Evolutionary conservation across 176 grass and related monocot genomes (phyloP).

Genomic region (Zizania latifolia): DNA sequence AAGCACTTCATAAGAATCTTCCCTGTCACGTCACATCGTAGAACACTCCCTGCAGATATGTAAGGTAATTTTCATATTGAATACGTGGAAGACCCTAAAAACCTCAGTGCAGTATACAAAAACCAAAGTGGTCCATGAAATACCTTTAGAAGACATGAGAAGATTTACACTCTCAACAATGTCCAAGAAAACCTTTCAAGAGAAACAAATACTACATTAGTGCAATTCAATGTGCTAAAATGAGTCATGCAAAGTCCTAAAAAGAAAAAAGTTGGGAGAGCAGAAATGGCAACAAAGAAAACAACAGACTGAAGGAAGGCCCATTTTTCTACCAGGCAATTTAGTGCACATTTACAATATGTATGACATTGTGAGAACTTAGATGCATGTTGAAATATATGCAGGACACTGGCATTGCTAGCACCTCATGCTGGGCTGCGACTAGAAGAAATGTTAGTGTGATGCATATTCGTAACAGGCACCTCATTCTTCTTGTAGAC

Average conservation of each 20-base stretch:
- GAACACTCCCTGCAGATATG: conserved; percentile 73
- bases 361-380: background rate
- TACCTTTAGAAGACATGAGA: conserved; percentile 99
- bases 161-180: conserved; percentile 99
- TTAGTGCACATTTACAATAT: background rate
- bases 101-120: background rate
- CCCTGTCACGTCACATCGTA: conserved; percentile 95
- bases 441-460: background rate
- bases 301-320: background rate
- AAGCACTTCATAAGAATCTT: conserved; percentile 99
- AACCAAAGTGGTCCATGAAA: background rate
- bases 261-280: background rate
- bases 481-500: conserved; percentile 99
- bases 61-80: background rate
- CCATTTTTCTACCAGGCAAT: conserved; percentile 2
- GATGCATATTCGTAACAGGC: conserved; percentile 12
- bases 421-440: background rate
- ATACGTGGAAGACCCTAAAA: conserved; percentile 1
- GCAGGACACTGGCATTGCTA: background rate
- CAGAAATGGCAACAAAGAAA: conserved; percentile 4
- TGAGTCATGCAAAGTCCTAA: conserved; percentile 2
- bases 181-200: conserved; percentile 94
- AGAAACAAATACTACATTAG: conserved; percentile 17
- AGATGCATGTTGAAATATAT: conserved; percentile 14
- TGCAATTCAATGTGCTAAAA: conserved; percentile 9